Evolutionary conservation across 805 yeast species (phyloP).

Genomic region (Metschnikowia sp.): DNA sequence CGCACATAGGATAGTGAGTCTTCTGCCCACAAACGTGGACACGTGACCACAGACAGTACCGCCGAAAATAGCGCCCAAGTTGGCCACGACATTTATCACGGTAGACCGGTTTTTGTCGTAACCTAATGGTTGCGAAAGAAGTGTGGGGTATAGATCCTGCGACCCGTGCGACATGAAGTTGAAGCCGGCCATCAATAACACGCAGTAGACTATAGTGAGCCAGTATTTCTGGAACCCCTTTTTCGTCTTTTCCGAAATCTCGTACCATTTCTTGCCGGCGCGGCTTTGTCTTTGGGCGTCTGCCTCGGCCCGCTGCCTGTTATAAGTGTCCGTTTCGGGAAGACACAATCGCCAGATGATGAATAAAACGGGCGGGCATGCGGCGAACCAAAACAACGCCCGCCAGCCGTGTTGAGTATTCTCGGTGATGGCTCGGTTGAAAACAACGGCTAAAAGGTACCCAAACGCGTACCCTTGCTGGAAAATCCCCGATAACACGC

Average conservation of each 20-base stretch:
- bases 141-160: conserved; percentile 40
- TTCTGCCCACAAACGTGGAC: conserved; percentile 37
- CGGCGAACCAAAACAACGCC: conserved; percentile 64
- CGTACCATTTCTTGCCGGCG: conserved; percentile 11
- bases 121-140: conserved; percentile 32
- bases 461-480: conserved; percentile 82
- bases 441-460: conserved; percentile 60
- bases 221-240: conserved; percentile 50
- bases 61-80: conserved; percentile 40
- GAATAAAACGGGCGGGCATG: conserved; percentile 63
- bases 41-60: conserved; percentile 45
- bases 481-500: conserved; percentile 62
- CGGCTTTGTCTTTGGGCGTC: conserved; percentile 1
- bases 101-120: conserved; percentile 33
- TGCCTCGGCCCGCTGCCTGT: conserved; percentile 17
- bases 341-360: conserved; percentile 51
- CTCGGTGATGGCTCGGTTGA: conserved; percentile 54
- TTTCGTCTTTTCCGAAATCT: conserved; percentile 11
- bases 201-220: conserved; percentile 55
- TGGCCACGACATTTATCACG: conserved; percentile 39
- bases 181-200: conserved; percentile 45
- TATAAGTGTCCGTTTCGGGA: conserved; percentile 61
- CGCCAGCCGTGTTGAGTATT: conserved; percentile 58
- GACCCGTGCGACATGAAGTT: conserved; percentile 42
- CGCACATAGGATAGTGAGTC: conserved; percentile 31